Base-by-base conservation (phyloP, 2,329 filamentous ascomycete genomes). In the Neoarthrinium moseri region DNA sequence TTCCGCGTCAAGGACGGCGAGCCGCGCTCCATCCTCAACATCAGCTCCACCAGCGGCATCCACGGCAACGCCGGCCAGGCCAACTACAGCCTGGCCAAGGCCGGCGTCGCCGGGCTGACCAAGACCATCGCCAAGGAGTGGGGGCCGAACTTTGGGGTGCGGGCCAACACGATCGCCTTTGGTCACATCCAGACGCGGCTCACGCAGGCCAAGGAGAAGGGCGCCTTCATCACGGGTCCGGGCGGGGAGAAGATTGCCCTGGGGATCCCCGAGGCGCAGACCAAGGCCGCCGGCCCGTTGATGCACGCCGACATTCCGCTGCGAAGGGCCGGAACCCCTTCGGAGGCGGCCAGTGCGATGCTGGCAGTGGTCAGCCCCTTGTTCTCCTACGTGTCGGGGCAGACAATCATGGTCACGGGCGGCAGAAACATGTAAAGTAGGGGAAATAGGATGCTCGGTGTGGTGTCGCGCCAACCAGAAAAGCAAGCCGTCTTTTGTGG, bases 121-220 rank as follows among this genome's bases (percentile, higher is more conserved):
- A 95, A 94, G 73, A 91, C 89, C 2, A 89, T 95, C 61, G 89
- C 90, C 3, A 95, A 95, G 71, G 85, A 96, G 72, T 95, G 90
- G 91, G 90, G 90, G 1, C 89, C 88, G 0, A 67, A 75, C 29
- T 95, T 91, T 57, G 90, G 89, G 42, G 90, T 95, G 5, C 76
- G 90, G 48, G 80, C 84, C 32, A 95, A 95, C 67, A 90, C 89
- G 3, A 75, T 95, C 42, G 89, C 89, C 4, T 95, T 95, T 57
- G 91, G 91, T 0, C 80, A 86, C 62, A 92, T 95, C 54, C 71
- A 81, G 56, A 95, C 91, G 0, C 74, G 91, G 3, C 68, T 95
- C 55, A 95, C 91, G 10, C 86, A 83, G 10, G 86, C 87, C 5
- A 95, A 95, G 74, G 91, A 95, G 67, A 81, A 83, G 15, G 90